phyloP scores from a whole-genome alignment of 2,329 filamentous ascomycete species.

The Apiospora arundinis region DNA sequence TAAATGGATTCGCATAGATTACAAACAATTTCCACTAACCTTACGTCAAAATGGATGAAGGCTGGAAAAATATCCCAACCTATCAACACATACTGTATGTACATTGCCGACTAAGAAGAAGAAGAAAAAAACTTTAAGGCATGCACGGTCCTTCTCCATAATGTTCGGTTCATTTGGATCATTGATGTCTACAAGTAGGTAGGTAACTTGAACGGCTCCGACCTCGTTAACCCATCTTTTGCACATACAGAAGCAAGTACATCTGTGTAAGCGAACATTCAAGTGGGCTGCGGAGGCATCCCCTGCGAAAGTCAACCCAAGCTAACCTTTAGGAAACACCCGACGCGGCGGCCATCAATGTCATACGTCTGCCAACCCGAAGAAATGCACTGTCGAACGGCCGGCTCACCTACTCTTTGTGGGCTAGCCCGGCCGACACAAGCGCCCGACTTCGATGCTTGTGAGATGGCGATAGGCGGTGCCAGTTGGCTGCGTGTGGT shows the following conservation, averaged over 20 bases:
- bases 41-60: background rate
- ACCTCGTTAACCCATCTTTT: background rate
- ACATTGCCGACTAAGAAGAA: background rate
- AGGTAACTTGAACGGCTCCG: background rate
- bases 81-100: background rate
- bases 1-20: conserved; percentile 8
- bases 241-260: background rate
- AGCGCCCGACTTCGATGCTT: background rate
- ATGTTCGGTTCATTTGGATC: background rate
- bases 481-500: conserved; percentile 1
- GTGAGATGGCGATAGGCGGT: background rate
- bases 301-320: background rate
- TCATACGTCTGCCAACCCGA: background rate
- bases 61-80: background rate
- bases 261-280: background rate
- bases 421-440: conserved; percentile 1
- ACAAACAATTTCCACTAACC: conserved; percentile 7
- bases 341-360: conserved; percentile 9
- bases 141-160: background rate
- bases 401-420: conserved; percentile 7
- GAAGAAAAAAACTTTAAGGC: background rate
- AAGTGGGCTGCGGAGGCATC: background rate
- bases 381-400: conserved; percentile 3
- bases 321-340: conserved; percentile 13
- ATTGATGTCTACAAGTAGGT: no score